Base-by-base conservation (phyloP, 192 early-diverging fungal species). In the Linnemannia schmuckeri region DNA sequence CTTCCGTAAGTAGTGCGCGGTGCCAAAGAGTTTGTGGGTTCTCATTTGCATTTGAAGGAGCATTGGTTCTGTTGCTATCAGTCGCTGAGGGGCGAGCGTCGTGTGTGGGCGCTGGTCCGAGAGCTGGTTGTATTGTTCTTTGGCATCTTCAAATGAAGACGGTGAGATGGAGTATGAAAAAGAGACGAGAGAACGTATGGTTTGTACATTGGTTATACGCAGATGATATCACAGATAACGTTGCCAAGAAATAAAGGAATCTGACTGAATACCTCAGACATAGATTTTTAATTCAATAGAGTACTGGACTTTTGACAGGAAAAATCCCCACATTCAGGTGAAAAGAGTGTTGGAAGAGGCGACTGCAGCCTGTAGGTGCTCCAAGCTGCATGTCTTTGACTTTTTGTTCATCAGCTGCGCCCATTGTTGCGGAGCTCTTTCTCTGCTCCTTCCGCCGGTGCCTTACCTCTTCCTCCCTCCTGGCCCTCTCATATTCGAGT, bases 401-500 rank as follows among this genome's bases (percentile, higher is more conserved):
- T 75, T 55, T 47, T 74, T 52, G 18, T 74, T 74, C 46, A 74
- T 52, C 46, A 74, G 46, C 72, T 70, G 70, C 72, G 72, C 40
- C 72, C 46, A 49, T 74, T 49, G n/a, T 74, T 47, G 13, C 46
- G 33, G 30, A 74, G 46, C 12, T 74, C 72, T 74, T 74, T 4
- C 30, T 74, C 71, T 30, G 72, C 72, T 49, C 46, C 72, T 17
- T 74, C 41, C 46, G 72, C 46, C 12, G 72, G 46, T 33, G 46
- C 72, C 46, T 74, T 74, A 27, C 72, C 13, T 74, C 27, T 27
- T 74, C 46, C 46, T 35, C 72, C 72, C 41, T 77, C 41, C 57
- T 77, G 61, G 75, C 61, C 41, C 42, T 77, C 75, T 66, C 75
- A 42, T 69, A 77, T 13, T 77, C 75, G 75, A 68, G 40, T 46